These are phyloP conservation scores for Xylaria nigripes DNA, from an alignment of 495 filamentous ascomycete species.

Conservation along the genomic window DNA sequence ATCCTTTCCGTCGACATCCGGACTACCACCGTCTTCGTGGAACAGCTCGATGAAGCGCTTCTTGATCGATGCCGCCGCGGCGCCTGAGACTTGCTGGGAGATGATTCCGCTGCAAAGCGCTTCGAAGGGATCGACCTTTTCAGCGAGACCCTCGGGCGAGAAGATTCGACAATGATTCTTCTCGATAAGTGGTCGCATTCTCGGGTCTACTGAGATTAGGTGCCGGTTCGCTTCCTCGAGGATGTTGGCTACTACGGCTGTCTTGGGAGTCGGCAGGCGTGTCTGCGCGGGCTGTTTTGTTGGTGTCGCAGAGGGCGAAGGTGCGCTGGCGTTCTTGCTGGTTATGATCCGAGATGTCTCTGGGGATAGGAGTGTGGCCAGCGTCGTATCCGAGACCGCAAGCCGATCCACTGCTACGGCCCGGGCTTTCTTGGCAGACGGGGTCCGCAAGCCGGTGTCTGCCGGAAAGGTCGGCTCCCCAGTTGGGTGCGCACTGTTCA, in stretches of 20 bases:
- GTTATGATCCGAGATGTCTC: slow-evolving; percentile 62
- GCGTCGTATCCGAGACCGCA: slow-evolving; percentile 46
- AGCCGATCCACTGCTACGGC: slow-evolving; percentile 36
- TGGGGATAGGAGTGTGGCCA: slow-evolving; percentile 73
- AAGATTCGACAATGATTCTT: slow-evolving; percentile 71
- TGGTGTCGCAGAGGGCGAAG: slow-evolving; percentile 53
- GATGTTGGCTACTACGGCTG: slow-evolving; percentile 61
- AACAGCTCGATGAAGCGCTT: slow-evolving; percentile 79
- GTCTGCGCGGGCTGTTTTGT: neutral
- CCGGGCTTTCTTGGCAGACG: slow-evolving; percentile 24
- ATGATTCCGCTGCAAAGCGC: slow-evolving; percentile 80
- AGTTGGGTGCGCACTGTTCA: slow-evolving; percentile 28
- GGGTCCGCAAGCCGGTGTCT: slow-evolving; percentile 5
- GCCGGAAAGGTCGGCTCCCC: slow-evolving; percentile 16
- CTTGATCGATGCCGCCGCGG: slow-evolving; percentile 81
- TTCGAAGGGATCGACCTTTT: slow-evolving; percentile 81
- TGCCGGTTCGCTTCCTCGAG: slow-evolving; percentile 72
- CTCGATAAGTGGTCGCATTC: slow-evolving; percentile 64
- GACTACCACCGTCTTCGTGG: slow-evolving; percentile 22
- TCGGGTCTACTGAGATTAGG: slow-evolving; percentile 65
- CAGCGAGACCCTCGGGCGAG: slow-evolving; percentile 70
- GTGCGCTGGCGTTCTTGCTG: slow-evolving; percentile 36
- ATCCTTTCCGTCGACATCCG: slow-evolving; percentile 22
- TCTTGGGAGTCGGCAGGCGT: slow-evolving; percentile 27
- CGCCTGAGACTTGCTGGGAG: slow-evolving; percentile 89